Evolutionary conservation across 2,329 filamentous ascomycete species (phyloP).

Genomic region (Fusarium musae): DNA sequence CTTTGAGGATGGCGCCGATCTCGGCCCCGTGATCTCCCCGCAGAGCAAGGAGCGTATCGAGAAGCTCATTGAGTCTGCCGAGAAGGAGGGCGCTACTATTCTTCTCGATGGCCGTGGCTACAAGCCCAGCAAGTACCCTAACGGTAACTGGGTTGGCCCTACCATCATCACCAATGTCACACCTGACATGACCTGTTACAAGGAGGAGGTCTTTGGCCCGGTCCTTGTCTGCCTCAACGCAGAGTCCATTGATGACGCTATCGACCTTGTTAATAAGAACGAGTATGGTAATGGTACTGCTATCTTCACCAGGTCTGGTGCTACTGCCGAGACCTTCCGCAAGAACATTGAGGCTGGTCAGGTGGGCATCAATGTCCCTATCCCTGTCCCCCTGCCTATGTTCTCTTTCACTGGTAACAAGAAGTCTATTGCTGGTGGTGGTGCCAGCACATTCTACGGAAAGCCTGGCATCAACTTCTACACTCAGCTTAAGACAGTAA

Average conservation of each 20-base stretch:
- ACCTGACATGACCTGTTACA: conserved; percentile 84
- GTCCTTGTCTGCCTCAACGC: conserved; percentile 85
- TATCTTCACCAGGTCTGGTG: conserved; percentile 83
- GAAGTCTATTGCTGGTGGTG: conserved; percentile 91
- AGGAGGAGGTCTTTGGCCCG: conserved; percentile 86
- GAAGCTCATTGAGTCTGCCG: conserved; percentile 77
- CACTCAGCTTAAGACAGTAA: conserved; percentile 98
- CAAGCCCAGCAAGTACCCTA: conserved; percentile 80
- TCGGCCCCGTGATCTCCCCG: conserved; percentile 84
- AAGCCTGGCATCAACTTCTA: conserved; percentile 93
- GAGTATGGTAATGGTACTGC: conserved; percentile 89
- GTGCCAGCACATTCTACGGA: conserved; percentile 94
- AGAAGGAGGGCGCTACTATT: conserved; percentile 83
- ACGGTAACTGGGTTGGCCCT: conserved; percentile 86
- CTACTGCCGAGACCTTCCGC: conserved; percentile 82
- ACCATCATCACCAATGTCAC: conserved; percentile 87
- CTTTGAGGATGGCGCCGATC: conserved; percentile 82
- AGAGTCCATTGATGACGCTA: conserved; percentile 80
- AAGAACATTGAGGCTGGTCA: conserved; percentile 85
- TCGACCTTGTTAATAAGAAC: conserved; percentile 84
- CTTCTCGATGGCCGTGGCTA: conserved; percentile 83
- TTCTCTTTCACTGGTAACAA: conserved; percentile 83
- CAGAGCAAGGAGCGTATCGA: conserved; percentile 84
- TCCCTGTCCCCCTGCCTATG: conserved; percentile 77
- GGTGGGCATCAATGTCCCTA: conserved; percentile 87